These are phyloP conservation scores for Syncephalastrum contaminatum DNA, from an alignment of 371 early-diverging fungal genomes.

Conservation along the genomic window DNA sequence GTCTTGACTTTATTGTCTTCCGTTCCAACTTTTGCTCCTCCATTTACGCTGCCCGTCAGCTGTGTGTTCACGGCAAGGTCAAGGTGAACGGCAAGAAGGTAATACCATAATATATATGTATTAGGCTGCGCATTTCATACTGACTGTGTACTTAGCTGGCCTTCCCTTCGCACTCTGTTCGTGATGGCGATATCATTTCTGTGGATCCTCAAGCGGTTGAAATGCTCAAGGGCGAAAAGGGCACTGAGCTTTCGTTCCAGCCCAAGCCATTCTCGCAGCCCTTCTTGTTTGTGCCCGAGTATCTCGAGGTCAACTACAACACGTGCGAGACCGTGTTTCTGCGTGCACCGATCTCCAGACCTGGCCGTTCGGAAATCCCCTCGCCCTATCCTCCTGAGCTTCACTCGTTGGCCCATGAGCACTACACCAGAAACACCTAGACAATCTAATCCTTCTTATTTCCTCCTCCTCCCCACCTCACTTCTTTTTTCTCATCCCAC, in stretches of 20 bases:
- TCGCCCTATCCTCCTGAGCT: constrained; percentile 89
- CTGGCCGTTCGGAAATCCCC: constrained; percentile 88
- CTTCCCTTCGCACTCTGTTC: constrained; percentile 76
- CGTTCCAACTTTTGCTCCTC: constrained; percentile 87
- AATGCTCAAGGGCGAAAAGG: constrained; percentile 63
- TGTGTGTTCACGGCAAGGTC: constrained; percentile 86
- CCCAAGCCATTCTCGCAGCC: constrained; percentile 86
- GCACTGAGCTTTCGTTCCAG: constrained; percentile 64
- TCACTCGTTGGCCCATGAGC: constrained; percentile 91
- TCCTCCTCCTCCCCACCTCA: background rate
- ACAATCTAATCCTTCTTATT: background rate
- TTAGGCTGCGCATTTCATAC: no score
- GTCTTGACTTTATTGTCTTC: constrained; percentile 92
- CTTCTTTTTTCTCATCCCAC: constrained; percentile 1
- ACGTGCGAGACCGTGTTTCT: constrained; percentile 89
- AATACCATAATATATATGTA: constrained; percentile 15
- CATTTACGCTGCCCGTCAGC: constrained; percentile 81
- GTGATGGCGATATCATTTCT: constrained; percentile 88
- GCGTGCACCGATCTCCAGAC: constrained; percentile 85
- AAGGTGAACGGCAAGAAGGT: constrained; percentile 89
- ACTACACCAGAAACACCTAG: constrained; percentile 71
- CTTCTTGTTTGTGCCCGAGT: constrained; percentile 95
- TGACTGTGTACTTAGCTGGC: constrained; percentile 57
- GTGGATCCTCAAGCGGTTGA: constrained; percentile 81
- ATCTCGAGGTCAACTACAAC: constrained; percentile 95